Base-by-base conservation (phyloP, 139 green algal genomes). In the Chlorella sp. region DNA sequence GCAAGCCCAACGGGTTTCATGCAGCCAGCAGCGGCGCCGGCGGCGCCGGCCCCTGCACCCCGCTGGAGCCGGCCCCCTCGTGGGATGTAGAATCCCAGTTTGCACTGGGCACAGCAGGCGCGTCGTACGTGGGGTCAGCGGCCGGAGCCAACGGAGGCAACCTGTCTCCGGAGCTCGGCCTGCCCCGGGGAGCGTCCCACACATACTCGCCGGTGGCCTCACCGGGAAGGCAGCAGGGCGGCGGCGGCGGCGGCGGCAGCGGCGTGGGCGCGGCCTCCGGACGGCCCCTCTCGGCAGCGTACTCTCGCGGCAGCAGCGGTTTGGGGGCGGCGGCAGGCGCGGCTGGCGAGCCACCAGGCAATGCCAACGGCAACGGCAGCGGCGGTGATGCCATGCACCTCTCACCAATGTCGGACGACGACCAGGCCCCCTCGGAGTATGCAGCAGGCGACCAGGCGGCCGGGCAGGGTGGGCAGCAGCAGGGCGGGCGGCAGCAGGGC, bases 41-140 rank as follows among this genome's bases (percentile, higher is more conserved):
- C 36, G 48, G 40, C 42, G 48, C 4, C 15, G 61, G 60, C 34
- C 4, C 34, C 34, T 61, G 16, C 14, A 32, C 37, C 5, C 36
- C 66, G 3, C 66, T 83, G 42, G 85, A 60, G 5, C 4, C 71
- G 1, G 85, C 84, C 0, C 40, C 71, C 71, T 89, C 85, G 9
- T 89, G 85, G 85, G 85, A 89, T 37, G 85, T 89, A 5, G 85
- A 89, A 48, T 83, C 64, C 0, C 85, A 89, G 85, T 88, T 88
- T 88, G 84, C 84, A 18, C 22, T 86, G 53, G 81, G 81, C 53
- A 37, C 81, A 18, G 61, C 57, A 42, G 60, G 61, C 26, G 37
- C 34, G 39, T 60, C 61, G 26, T 87, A 87, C 28, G 37, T 88
- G 39, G 42, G 64, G 4, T 68, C 82, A 0, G 60, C 68, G 0